A percentile compares a stretch with the other conserved stretches of the same genome.
phyloP scores from a whole-genome alignment of 2,329 filamentous ascomycete genomes.

The Tolypocladium inflatum region DNA sequence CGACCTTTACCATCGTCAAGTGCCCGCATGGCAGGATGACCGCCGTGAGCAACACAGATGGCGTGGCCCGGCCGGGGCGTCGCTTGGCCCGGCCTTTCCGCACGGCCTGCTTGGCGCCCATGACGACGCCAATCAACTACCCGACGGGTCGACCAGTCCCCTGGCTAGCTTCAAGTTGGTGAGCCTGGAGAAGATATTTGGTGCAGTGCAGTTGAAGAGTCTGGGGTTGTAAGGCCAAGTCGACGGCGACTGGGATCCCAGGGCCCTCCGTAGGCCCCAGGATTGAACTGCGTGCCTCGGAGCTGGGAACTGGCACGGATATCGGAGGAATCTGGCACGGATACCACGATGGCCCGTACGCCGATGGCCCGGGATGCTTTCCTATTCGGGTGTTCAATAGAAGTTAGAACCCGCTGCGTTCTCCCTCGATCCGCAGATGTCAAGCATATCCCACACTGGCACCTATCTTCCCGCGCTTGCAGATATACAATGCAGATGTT shows the following conservation, averaged over 20 bases:
- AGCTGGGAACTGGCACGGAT: too few relatives aligned
- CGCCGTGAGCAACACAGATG: background rate
- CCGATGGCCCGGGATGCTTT: background rate
- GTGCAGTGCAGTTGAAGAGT: background rate
- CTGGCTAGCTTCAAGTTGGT: background rate
- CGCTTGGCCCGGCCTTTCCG: background rate
- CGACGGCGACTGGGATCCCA: background rate
- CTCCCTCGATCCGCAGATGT: background rate
- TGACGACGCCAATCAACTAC: background rate
- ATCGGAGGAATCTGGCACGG: background rate
- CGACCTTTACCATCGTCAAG: background rate
- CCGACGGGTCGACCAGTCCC: background rate
- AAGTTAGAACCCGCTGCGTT: background rate
- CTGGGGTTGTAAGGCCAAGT: background rate
- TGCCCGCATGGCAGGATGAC: background rate
- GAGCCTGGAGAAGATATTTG: background rate
- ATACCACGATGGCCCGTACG: background rate
- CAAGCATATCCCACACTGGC: too few relatives aligned
- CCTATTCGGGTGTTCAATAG: background rate
- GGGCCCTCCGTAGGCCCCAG: too few relatives aligned
- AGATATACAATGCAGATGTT: too few relatives aligned
- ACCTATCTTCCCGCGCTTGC: too few relatives aligned
- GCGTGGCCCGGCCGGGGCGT: background rate
- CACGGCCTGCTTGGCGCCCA: background rate
- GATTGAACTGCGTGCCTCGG: too few relatives aligned